A percentile compares a stretch with the other conserved stretches of the same genome.
phyloP scores from a whole-genome alignment of 169 alveolate genomes.

The Eimeria mitis region DNA sequence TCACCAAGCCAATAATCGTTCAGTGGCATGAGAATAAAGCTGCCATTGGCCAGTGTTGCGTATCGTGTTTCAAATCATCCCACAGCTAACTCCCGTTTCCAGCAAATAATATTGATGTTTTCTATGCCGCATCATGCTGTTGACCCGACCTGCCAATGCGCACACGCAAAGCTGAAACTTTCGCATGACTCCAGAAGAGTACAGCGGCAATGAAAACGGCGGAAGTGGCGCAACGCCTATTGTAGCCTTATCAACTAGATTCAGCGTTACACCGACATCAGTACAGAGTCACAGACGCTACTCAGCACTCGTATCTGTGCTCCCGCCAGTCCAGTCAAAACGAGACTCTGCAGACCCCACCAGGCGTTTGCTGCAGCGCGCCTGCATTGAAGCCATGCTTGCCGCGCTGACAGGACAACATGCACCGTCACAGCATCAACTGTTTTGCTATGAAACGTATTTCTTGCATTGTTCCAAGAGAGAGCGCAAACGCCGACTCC shows the following conservation, averaged over 20 bases:
- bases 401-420: neutral
- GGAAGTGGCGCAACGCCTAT: neutral
- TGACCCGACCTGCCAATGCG: neutral
- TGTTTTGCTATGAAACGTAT: neutral
- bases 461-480: neutral
- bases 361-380: neutral
- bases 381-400: neutral
- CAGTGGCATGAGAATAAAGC: neutral
- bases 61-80: neutral
- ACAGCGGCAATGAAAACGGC: neutral
- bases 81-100: neutral
- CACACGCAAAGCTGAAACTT: neutral
- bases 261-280: neutral
- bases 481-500: neutral
- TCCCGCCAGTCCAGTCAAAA: neutral
- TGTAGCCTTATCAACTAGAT: neutral
- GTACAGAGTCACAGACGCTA: neutral
- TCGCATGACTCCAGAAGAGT: neutral
- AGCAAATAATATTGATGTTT: neutral
- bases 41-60: neutral
- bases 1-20: neutral
- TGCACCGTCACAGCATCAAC: neutral
- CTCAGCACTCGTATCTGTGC: neutral
- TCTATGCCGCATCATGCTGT: neutral
- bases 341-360: neutral